Evolutionary conservation across 352 stramenopile species (phyloP).

Genomic region (Phytophthora rubi): DNA sequence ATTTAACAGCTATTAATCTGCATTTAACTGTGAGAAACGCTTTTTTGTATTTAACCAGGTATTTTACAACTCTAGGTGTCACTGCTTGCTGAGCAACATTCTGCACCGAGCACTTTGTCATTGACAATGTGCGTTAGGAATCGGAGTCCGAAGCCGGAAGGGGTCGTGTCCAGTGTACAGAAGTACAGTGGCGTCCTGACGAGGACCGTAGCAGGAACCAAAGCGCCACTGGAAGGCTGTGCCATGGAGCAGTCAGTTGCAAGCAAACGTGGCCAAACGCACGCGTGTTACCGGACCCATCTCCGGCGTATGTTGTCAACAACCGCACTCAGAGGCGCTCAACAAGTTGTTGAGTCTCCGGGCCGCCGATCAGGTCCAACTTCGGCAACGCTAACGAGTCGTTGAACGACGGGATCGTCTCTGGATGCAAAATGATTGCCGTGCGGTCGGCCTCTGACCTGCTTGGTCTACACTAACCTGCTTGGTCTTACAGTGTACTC

Average conservation of each 20-base stretch:
- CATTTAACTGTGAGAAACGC: too few species aligned
- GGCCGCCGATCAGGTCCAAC: slow-evolving; percentile 6
- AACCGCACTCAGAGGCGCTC: slow-evolving; percentile 7
- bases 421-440: slow-evolving; percentile 17
- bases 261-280: slow-evolving; percentile 1
- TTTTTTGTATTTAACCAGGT: too few species aligned
- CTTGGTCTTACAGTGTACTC: too few species aligned
- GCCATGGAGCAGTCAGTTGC: slow-evolving; percentile 13
- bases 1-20: too few species aligned
- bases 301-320: slow-evolving; percentile 7
- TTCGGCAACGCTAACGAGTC: neutral
- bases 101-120: neutral
- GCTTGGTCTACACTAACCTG: neutral
- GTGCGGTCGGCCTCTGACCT: slow-evolving; percentile 6
- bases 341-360: slow-evolving; percentile 17
- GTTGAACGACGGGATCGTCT: slow-evolving; percentile 17
- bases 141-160: neutral
- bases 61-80: neutral
- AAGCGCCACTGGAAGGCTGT: neutral
- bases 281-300: slow-evolving; percentile 19
- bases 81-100: slow-evolving; percentile 39
- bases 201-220: neutral
- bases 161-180: neutral
- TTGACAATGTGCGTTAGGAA: neutral
- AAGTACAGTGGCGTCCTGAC: neutral